Evolutionary conservation across 169 alveolate genomes (phyloP).

Genomic region (Cryptosporidium viatorum): DNA sequence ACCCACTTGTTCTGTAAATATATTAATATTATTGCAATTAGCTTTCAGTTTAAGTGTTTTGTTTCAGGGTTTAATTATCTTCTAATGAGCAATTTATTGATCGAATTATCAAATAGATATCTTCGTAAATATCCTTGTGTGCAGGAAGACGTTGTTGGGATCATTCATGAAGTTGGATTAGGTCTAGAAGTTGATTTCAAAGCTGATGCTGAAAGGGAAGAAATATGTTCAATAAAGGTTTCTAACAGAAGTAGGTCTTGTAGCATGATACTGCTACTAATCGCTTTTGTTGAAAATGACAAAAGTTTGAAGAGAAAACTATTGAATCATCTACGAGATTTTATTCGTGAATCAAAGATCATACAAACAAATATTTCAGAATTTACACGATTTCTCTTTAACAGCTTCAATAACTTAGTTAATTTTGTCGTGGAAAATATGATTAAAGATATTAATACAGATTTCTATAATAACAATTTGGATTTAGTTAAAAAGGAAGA

Average conservation of each 20-base stretch:
- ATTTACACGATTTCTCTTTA: background rate
- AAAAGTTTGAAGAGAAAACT: background rate
- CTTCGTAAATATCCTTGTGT: background rate
- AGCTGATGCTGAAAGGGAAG: background rate
- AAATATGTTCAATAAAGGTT: background rate
- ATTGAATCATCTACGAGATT: background rate
- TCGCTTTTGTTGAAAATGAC: constrained; percentile 2
- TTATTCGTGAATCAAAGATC: background rate
- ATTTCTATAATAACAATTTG: background rate
- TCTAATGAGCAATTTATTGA: background rate
- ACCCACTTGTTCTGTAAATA: background rate
- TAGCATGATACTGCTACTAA: background rate
- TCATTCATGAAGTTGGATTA: background rate
- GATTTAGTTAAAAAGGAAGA: background rate
- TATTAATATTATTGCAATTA: background rate
- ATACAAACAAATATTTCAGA: background rate
- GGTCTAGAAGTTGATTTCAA: background rate
- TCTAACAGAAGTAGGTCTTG: background rate
- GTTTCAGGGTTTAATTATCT: background rate
- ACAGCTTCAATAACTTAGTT: background rate
- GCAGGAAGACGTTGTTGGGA: background rate
- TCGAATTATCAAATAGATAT: background rate
- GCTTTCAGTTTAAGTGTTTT: constrained; percentile 2
- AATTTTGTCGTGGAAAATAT: constrained; percentile 10
- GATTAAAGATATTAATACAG: constrained; percentile 1